A percentile compares a stretch with the other conserved stretches of the same genome.
phyloP scores from a whole-genome alignment of 2,329 filamentous ascomycete species.

The Neurospora sp. region DNA sequence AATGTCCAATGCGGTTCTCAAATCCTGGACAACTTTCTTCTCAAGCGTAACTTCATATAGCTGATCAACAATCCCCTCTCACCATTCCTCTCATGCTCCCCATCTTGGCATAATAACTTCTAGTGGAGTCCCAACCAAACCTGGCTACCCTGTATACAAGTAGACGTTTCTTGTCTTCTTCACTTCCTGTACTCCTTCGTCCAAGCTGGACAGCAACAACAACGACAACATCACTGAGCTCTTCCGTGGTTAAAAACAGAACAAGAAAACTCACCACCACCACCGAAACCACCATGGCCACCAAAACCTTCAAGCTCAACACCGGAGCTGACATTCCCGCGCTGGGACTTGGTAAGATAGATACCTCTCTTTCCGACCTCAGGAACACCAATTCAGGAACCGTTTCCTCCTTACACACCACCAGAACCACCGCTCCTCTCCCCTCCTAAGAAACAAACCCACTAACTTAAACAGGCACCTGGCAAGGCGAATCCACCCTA shows the following conservation, averaged over 20 bases:
- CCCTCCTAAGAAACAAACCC: background rate
- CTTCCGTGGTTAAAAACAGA: background rate
- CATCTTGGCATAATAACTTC: background rate
- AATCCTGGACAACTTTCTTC: background rate
- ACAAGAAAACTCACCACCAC: background rate
- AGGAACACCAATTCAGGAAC: background rate
- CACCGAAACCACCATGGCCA: constrained; percentile 36
- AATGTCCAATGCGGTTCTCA: background rate
- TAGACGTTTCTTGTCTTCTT: background rate
- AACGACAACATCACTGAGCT: background rate
- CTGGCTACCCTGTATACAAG: background rate
- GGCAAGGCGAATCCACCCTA: constrained; percentile 51
- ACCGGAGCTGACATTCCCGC: constrained; percentile 53
- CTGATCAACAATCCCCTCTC: background rate
- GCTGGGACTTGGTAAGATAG: constrained; percentile 47
- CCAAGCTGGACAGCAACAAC: background rate
- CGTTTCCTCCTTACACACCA: background rate
- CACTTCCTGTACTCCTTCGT: background rate
- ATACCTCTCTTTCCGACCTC: background rate
- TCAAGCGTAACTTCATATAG: background rate
- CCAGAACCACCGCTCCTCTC: background rate
- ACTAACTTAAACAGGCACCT: constrained; percentile 43
- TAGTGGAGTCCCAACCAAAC: background rate
- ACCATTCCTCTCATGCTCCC: background rate
- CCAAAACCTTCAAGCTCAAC: constrained; percentile 53